Evolutionary conservation across 352 stramenopile genomes (phyloP).

Genomic region (Pythium guiyangense): DNA sequence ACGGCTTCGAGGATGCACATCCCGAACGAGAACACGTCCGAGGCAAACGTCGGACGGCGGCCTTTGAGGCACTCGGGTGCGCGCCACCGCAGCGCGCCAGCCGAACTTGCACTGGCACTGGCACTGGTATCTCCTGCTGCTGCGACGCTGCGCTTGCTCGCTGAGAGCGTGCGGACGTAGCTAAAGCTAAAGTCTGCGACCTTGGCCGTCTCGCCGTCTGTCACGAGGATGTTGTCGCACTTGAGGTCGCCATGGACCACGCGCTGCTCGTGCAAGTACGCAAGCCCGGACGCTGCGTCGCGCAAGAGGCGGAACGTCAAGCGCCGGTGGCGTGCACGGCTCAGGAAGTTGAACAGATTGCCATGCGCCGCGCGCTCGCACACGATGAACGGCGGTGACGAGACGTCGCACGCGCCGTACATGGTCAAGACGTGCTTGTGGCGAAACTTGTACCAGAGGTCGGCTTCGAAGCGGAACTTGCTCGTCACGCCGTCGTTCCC

Average conservation of each 20-base stretch:
- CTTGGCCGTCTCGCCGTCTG: background rate
- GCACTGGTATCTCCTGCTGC: too few relatives aligned
- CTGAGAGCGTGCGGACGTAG: background rate
- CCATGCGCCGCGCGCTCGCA: slow-evolving; percentile 1
- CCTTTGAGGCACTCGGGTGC: too few relatives aligned
- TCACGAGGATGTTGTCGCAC: slow-evolving; percentile 37
- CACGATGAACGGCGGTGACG: slow-evolving; percentile 6
- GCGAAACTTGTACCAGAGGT: slow-evolving; percentile 9
- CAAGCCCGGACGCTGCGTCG: slow-evolving; percentile 21
- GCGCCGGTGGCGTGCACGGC: background rate
- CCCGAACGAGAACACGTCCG: too few relatives aligned
- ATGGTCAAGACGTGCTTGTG: slow-evolving; percentile 13
- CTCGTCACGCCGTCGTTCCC: background rate
- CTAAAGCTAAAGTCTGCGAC: slow-evolving; percentile 5
- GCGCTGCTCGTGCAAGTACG: slow-evolving; percentile 34
- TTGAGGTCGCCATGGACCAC: slow-evolving; percentile 79
- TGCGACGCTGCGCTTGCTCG: background rate
- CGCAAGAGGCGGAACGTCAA: background rate
- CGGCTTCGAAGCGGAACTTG: slow-evolving; percentile 1
- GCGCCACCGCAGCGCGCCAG: too few relatives aligned
- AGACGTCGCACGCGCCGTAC: slow-evolving; percentile 13
- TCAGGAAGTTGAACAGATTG: slow-evolving; percentile 2
- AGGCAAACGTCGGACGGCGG: too few relatives aligned
- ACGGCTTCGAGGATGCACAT: too few relatives aligned
- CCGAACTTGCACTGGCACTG: too few relatives aligned